phyloP scores from a whole-genome alignment of 257 asterid genomes.

The Nicotiana attenuata region DNA sequence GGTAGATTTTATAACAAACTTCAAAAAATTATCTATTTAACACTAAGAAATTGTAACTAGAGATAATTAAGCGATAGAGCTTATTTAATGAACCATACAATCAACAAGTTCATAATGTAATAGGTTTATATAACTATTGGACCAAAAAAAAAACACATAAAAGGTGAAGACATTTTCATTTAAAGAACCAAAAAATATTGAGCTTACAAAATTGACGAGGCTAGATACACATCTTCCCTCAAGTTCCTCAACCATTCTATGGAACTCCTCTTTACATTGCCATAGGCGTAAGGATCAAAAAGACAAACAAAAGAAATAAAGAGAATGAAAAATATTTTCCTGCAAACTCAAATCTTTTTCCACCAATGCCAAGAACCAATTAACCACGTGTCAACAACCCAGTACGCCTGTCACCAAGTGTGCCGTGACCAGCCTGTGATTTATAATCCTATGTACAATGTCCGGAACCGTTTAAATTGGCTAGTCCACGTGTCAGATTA shows the following conservation, averaged over 20 bases:
- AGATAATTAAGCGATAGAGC: too few species aligned
- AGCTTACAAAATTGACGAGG: slow-evolving; percentile 13
- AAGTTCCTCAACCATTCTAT: neutral
- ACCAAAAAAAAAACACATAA: neutral
- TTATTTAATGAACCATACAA: too few species aligned
- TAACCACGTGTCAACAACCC: slow-evolving; percentile 15
- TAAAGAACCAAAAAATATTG: neutral
- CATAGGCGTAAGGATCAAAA: neutral
- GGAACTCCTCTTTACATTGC: neutral
- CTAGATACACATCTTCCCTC: neutral
- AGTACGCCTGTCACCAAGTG: neutral
- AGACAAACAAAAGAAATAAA: neutral
- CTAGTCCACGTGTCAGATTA: neutral
- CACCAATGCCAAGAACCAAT: neutral
- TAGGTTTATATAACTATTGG: too few species aligned
- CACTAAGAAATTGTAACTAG: too few species aligned
- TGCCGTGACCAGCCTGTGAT: slow-evolving; percentile 4
- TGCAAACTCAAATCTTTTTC: neutral
- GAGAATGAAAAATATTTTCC: neutral
- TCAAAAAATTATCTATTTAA: too few species aligned
- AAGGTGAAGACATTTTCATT: neutral
- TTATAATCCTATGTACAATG: slow-evolving; percentile 5
- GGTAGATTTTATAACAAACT: too few species aligned
- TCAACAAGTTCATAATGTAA: too few species aligned
- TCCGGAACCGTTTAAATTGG: neutral